A percentile compares a stretch with the other conserved stretches of the same genome.
These are phyloP conservation scores for Sclerotinia subarctica DNA, from an alignment of 2,329 filamentous ascomycete genomes.

Conservation along the genomic window DNA sequence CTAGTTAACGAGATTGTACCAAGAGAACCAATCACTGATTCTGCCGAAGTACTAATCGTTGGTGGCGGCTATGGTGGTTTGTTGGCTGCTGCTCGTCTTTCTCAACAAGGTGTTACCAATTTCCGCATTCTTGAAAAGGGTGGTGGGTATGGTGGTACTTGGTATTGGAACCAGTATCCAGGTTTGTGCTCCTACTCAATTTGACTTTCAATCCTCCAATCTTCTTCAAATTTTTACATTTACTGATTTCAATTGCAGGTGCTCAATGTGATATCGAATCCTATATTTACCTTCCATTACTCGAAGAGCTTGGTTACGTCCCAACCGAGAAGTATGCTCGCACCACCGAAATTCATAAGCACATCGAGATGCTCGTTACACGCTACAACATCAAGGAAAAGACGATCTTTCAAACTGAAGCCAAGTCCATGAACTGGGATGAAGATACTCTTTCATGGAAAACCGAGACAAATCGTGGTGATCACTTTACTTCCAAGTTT, in stretches of 20 bases:
- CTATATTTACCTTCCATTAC: constrained; percentile 20
- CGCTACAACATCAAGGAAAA: constrained; percentile 54
- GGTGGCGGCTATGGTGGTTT: constrained; percentile 42
- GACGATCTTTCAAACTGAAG: constrained; percentile 55
- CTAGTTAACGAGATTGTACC: background rate
- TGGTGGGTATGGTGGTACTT: constrained; percentile 46
- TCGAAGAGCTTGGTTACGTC: constrained; percentile 35
- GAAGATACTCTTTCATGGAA: constrained; percentile 51
- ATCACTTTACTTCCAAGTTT: constrained; percentile 54
- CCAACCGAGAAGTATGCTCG: constrained; percentile 56
- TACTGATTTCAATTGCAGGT: constrained; percentile 57
- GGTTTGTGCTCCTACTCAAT: constrained; percentile 44
- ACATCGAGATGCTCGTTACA: constrained; percentile 51
- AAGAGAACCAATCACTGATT: constrained; percentile 13
- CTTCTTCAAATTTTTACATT: constrained; percentile 45
- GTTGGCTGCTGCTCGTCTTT: constrained; percentile 43
- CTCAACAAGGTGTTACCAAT: constrained; percentile 45
- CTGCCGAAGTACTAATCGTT: constrained; percentile 40
- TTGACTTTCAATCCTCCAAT: background rate
- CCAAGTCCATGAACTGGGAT: constrained; percentile 54
- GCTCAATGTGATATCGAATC: constrained; percentile 22
- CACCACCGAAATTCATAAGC: constrained; percentile 57
- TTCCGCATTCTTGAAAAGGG: constrained; percentile 44
- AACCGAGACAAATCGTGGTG: constrained; percentile 49
- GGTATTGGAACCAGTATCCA: constrained; percentile 55